phyloP scores from a whole-genome alignment of 164 flowering plant species.

The Euptelea pleiosperma region DNA sequence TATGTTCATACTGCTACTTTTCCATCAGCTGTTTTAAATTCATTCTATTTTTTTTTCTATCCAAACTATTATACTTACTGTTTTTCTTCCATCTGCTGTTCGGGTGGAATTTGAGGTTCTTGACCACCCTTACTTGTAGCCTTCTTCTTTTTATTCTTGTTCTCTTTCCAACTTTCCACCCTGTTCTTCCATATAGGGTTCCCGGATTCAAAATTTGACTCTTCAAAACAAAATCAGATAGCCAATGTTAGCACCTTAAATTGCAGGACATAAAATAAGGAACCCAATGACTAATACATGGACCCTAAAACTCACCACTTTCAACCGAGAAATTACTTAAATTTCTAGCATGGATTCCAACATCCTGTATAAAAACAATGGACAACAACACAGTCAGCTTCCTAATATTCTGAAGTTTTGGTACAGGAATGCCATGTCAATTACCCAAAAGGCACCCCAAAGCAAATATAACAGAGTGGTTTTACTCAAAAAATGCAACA shows the following conservation, averaged over 20 bases:
- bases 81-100: slow-evolving; percentile 80
- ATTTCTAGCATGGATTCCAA: slow-evolving; percentile 73
- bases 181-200: slow-evolving; percentile 96
- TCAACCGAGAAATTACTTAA: slow-evolving; percentile 76
- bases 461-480: too few relatives aligned
- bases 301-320: slow-evolving; percentile 50
- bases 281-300: neutral
- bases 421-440: neutral
- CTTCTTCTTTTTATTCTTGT: slow-evolving; percentile 64
- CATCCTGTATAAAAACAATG: slow-evolving; percentile 39
- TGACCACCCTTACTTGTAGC: slow-evolving; percentile 34
- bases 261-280: neutral
- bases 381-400: slow-evolving; percentile 7
- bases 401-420: neutral
- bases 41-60: neutral
- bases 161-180: slow-evolving; percentile 94
- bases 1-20: neutral
- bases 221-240: slow-evolving; percentile 33
- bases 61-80: slow-evolving; percentile 36
- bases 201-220: slow-evolving; percentile 67
- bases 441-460: neutral
- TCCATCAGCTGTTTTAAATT: neutral
- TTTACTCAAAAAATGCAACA: neutral
- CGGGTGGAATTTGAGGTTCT: slow-evolving; percentile 57
- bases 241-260: neutral